Conservation (phyloP, 2,329 filamentous ascomycete species). For the Aspergillus brunneoviolaceus region DNA sequence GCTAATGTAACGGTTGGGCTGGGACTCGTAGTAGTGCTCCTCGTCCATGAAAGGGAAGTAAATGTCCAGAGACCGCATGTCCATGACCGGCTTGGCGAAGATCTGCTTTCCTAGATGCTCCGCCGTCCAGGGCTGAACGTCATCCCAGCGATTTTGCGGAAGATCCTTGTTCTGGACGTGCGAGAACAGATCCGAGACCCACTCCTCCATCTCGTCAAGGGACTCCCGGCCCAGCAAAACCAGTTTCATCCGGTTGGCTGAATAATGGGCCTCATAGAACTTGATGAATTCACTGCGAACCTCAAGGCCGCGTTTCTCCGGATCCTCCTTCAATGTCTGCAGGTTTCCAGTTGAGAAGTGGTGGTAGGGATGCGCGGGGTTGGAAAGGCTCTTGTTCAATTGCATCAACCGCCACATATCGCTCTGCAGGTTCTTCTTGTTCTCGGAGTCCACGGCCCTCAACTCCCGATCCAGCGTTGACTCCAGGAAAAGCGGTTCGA, state of each 20-base stretch:
- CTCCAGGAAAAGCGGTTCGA: constrained; percentile 79
- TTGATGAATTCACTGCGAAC: constrained; percentile 89
- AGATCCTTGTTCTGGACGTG: constrained; percentile 79
- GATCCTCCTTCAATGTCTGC: constrained; percentile 78
- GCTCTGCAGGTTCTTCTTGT: constrained; percentile 95
- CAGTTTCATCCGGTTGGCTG: constrained; percentile 90
- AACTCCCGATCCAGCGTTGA: constrained; percentile 85
- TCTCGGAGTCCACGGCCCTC: constrained; percentile 87
- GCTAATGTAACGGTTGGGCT: constrained; percentile 81
- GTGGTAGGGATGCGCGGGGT: constrained; percentile 81
- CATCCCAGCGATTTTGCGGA: constrained; percentile 65
- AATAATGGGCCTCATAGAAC: constrained; percentile 87
- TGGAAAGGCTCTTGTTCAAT: constrained; percentile 83
- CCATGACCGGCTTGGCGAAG: constrained; percentile 90
- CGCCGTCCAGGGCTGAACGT: constrained; percentile 58
- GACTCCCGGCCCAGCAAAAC: constrained; percentile 80
- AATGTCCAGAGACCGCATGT: constrained; percentile 74
- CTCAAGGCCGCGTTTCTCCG: constrained; percentile 75
- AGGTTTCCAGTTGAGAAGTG: constrained; percentile 91
- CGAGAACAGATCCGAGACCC: constrained; percentile 82
- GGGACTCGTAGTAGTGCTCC: constrained; percentile 72
- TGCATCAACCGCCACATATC: constrained; percentile 87
- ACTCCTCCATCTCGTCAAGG: constrained; percentile 77
- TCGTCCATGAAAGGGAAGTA: constrained; percentile 85
- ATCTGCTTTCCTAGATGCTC: constrained; percentile 68